Percentiles rank a stretch among this genome's conserved stretches.
These are phyloP conservation scores for Claviceps citrina DNA, from an alignment of 2,329 filamentous ascomycete species.

Conservation along the genomic window DNA sequence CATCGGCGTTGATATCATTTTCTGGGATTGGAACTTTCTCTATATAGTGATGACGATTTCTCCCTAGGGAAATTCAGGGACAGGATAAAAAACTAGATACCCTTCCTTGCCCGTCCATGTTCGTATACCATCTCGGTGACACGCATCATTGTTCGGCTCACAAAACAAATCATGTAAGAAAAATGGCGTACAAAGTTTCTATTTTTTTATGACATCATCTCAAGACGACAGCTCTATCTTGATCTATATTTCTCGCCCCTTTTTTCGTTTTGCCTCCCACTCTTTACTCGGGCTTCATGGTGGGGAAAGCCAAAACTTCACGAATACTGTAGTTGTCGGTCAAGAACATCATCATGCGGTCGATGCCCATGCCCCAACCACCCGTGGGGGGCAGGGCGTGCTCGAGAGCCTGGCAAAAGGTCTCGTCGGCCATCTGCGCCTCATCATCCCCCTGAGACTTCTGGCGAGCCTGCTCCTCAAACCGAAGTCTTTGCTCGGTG, in stretches of 20 bases:
- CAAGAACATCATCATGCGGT: conserved; percentile 88
- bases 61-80: too few relatives aligned
- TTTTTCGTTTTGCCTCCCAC: conserved; percentile 11
- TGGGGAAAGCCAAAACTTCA: conserved; percentile 90
- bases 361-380: conserved; percentile 93
- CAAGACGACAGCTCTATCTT: neutral
- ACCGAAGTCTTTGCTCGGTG: conserved; percentile 75
- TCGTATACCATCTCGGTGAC: too few relatives aligned
- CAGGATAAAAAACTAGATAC: too few relatives aligned
- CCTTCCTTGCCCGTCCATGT: too few relatives aligned
- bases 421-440: conserved; percentile 90
- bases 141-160: too few relatives aligned
- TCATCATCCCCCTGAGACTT: conserved; percentile 96
- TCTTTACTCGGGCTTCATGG: conserved; percentile 60
- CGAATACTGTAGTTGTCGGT: conserved; percentile 89
- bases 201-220: neutral
- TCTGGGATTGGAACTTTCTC: too few relatives aligned
- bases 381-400: conserved; percentile 86
- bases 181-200: neutral
- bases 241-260: neutral
- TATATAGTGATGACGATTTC: too few relatives aligned
- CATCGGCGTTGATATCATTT: conserved; percentile 13
- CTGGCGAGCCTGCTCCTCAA: conserved; percentile 84
- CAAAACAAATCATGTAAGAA: too few relatives aligned
- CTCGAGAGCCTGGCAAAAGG: conserved; percentile 79